These are phyloP conservation scores for Selaginella moellendorffii DNA, from an alignment of 75 land plant genomes.

Conservation along the genomic window DNA sequence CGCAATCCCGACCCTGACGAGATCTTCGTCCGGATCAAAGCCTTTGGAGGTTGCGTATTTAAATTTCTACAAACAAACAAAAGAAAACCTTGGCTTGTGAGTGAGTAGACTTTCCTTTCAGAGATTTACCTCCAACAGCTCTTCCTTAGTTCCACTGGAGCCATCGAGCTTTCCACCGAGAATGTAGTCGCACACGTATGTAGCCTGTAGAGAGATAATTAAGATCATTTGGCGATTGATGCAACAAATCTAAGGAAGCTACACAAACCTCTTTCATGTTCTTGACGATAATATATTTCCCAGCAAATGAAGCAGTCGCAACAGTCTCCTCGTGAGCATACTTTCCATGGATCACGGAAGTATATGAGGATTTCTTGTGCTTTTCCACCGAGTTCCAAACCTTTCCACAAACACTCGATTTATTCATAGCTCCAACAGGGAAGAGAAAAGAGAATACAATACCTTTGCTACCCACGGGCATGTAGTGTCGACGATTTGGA, in stretches of 20 bases:
- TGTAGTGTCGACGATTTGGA: slow-evolving; percentile 93
- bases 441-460: not conserved
- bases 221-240: not conserved
- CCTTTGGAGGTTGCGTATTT: slow-evolving; percentile 63
- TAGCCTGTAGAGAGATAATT: slow-evolving; percentile 36
- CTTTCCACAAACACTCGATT: slow-evolving; percentile 16
- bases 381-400: slow-evolving; percentile 95
- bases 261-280: slow-evolving; percentile 60
- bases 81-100: not conserved
- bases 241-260: not conserved
- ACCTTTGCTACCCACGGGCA: slow-evolving; percentile 99
- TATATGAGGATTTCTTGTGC: slow-evolving; percentile 85
- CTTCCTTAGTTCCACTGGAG: slow-evolving; percentile 86
- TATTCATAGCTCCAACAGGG: not conserved
- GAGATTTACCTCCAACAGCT: slow-evolving; percentile 46
- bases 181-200: slow-evolving; percentile 82
- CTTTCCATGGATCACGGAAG: slow-evolving; percentile 91
- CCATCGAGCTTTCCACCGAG: slow-evolving; percentile 82
- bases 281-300: slow-evolving; percentile 67
- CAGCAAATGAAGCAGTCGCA: slow-evolving; percentile 95
- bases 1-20: slow-evolving; percentile 72
- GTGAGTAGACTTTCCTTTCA: no score
- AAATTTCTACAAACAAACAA: slow-evolving; percentile 57
- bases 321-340: slow-evolving; percentile 91
- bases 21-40: slow-evolving; percentile 77